Evolutionary conservation across 1,284 basidiomycete genomes (phyloP).

Genomic region (Ceratobasidium sp.): DNA sequence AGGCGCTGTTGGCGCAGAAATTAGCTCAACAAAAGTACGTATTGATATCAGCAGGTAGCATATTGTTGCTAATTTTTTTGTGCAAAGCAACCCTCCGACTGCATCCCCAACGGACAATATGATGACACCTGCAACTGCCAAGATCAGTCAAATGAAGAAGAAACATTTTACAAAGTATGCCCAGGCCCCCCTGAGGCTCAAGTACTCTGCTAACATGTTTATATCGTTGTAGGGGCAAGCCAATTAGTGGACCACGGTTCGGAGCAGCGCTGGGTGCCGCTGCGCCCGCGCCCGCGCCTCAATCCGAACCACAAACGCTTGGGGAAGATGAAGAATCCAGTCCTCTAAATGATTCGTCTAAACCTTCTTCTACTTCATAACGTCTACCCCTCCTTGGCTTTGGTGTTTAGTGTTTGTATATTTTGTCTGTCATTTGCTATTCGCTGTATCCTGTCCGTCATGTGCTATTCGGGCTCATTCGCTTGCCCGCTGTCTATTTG

Average conservation of each 20-base stretch:
- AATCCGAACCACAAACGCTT: slow-evolving; percentile 19
- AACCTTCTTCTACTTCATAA: slow-evolving; percentile 1
- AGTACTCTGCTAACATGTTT: not conserved
- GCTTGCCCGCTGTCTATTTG: slow-evolving; percentile 31
- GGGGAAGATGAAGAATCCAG: slow-evolving; percentile 23
- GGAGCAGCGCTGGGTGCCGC: slow-evolving; percentile 24
- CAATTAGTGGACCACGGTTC: slow-evolving; percentile 37
- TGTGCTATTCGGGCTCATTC: slow-evolving; percentile 13
- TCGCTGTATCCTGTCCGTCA: slow-evolving; percentile 17
- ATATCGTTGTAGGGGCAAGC: slow-evolving; percentile 41
- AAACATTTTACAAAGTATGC: slow-evolving; percentile 91
- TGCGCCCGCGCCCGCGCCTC: slow-evolving; percentile 12
- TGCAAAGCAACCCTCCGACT: slow-evolving; percentile 79
- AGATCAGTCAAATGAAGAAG: slow-evolving; percentile 89
- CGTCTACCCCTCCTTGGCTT: not conserved
- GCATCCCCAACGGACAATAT: slow-evolving; percentile 94
- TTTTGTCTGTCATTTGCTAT: slow-evolving; percentile 8
- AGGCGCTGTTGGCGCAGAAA: slow-evolving; percentile 89
- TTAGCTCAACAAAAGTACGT: slow-evolving; percentile 86
- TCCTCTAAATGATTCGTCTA: slow-evolving; percentile 12
- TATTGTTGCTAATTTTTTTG: slow-evolving; percentile 31
- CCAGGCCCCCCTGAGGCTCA: too few relatives aligned
- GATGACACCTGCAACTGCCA: slow-evolving; percentile 92
- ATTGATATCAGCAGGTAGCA: not conserved
- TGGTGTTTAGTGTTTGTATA: not conserved